A percentile compares a stretch with the other conserved stretches of the same genome.
These are phyloP conservation scores for Trypanosoma platydactyli DNA, from an alignment of 208 protist genomes.

Conservation along the genomic window DNA sequence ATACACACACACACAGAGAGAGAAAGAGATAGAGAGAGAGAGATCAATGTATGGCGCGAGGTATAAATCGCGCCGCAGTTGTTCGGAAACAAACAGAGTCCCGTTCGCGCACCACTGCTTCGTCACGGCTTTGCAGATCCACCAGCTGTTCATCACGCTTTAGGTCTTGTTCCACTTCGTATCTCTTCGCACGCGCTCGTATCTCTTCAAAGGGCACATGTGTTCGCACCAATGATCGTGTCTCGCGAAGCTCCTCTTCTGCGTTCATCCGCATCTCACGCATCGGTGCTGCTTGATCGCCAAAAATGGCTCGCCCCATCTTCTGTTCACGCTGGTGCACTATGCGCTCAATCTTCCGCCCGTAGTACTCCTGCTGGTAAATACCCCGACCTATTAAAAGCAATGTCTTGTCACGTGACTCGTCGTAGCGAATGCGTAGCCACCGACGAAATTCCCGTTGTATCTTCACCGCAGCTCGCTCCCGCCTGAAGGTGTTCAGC, in stretches of 20 bases:
- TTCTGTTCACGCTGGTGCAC: conserved; percentile 21
- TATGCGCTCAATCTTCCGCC: conserved; percentile 27
- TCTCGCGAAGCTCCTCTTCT: conserved; percentile 21
- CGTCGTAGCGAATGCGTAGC: conserved; percentile 40
- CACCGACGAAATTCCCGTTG: conserved; percentile 64
- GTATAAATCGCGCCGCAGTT: background rate
- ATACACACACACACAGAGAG: no score
- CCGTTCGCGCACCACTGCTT: background rate
- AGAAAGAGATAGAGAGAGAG: no score
- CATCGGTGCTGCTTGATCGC: conserved; percentile 35
- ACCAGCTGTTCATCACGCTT: conserved; percentile 48
- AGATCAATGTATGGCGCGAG: no score
- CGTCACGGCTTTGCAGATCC: conserved; percentile 4
- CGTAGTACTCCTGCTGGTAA: conserved; percentile 59
- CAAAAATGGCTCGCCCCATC: conserved; percentile 30
- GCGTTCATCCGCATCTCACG: conserved; percentile 8
- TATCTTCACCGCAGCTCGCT: conserved; percentile 56
- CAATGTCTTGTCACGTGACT: conserved; percentile 38
- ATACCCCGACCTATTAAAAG: conserved; percentile 39
- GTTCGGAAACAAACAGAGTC: background rate
- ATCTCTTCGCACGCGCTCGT: conserved; percentile 22
- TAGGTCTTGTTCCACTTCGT: conserved; percentile 35
- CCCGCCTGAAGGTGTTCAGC: conserved; percentile 30
- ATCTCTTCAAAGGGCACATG: conserved; percentile 19
- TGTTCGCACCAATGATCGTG: conserved; percentile 25